These are phyloP conservation scores for Fraxinus xanthoxyloides DNA, from an alignment of 305 asterid genomes.

Conservation along the genomic window DNA sequence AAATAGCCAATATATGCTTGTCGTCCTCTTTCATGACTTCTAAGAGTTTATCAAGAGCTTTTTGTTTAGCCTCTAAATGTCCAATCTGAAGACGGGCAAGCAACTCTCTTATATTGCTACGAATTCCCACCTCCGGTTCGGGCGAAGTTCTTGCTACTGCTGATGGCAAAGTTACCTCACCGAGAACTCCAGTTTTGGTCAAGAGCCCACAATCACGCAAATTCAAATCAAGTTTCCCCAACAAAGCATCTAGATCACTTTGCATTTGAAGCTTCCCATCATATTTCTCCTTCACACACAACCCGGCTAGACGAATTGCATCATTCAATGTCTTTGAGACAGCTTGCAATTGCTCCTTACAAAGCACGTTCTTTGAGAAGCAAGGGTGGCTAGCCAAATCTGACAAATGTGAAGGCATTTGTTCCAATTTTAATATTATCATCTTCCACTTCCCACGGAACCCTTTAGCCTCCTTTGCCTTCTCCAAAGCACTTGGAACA, in stretches of 20 bases:
- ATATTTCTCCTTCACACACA: conserved; percentile 57
- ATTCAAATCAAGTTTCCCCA: conserved; percentile 69
- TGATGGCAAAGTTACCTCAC: conserved; percentile 63
- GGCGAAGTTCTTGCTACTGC: conserved; percentile 13
- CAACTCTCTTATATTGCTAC: conserved; percentile 55
- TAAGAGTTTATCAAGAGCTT: conserved; percentile 66
- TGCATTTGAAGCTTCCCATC: conserved; percentile 91
- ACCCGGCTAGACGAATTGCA: conserved; percentile 50
- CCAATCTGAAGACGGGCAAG: conserved; percentile 93
- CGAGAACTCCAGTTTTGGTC: conserved; percentile 86
- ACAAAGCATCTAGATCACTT: conserved; percentile 72
- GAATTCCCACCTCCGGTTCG: conserved; percentile 34
- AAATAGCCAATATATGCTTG: conserved; percentile 52
- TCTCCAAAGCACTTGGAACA: conserved; percentile 61
- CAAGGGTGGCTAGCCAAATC: conserved; percentile 90
- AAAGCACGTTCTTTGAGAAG: conserved; percentile 77
- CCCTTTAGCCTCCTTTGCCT: conserved; percentile 65
- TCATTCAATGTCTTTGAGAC: conserved; percentile 60
- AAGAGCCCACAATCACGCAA: conserved; percentile 81
- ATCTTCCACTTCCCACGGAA: conserved; percentile 78
- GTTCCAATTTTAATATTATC: conserved; percentile 61
- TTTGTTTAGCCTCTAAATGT: conserved; percentile 78
- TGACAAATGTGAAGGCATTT: conserved; percentile 59
- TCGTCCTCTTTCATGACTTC: conserved; percentile 80
- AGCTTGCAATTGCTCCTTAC: conserved; percentile 80